Evolutionary conservation across 192 early-diverging fungal species (phyloP), one percentile per base, ranked within the genome.

Genomic region (Coemansia sp.): DNA sequence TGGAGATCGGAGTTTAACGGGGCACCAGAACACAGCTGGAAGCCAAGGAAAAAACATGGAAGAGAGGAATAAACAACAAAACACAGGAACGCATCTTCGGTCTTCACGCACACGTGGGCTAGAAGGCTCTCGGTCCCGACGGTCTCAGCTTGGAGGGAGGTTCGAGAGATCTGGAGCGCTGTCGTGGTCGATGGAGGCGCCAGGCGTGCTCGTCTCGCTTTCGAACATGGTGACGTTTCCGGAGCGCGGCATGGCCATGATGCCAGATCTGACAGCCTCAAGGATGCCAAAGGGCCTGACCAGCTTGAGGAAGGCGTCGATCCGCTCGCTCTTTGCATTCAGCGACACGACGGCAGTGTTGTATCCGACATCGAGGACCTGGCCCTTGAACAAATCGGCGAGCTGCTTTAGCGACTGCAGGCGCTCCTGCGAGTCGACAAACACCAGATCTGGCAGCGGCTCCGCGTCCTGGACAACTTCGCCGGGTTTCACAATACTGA

Each of bases 181-280:
- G 37, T 85, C 88, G 60, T 90, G 83, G 41, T 68, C 80, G 36
- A 69, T 75, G 25, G 88, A 82, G 23, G 81, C 85, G 20, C 85
- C 83, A 25, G 90, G 86, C 56, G 87, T 83, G 31, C 67, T 80
- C 55, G 85, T 84, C 57, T 92, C 88, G 64, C 86, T 74, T 57
- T 88, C 87, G 61, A 89, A 83, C 66, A 87, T 64, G 50, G 90
- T 90, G 59, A 87, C 88, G 38, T 94, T 86, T 40, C 91, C 90
- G 31, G 90, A 90, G 23, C 96, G 87, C 27, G 95, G 93, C 90
- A 98, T 95, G 28, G 95, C 94, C 96, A 98, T 98, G 64, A 91
- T 83, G 65, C 95, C 96, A 36, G 90, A 93, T 64, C 97, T 85
- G 23, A 93, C 89, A 5, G 90, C 93, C 73, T 98, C 97, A 56